These are phyloP conservation scores for Chionographis japonica DNA, from an alignment of 106 monocot species.

Conservation along the genomic window DNA sequence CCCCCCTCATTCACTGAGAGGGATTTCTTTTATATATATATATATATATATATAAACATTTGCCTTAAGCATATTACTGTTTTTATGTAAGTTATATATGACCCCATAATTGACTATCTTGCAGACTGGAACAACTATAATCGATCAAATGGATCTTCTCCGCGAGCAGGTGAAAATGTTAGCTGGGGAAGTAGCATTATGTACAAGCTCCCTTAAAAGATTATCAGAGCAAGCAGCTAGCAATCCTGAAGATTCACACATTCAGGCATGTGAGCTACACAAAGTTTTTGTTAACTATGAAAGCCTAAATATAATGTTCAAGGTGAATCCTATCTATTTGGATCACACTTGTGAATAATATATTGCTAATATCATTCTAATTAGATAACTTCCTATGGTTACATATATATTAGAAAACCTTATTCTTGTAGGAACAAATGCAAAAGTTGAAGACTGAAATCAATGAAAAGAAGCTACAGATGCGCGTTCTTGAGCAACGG, in stretches of 20 bases:
- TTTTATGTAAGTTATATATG: too few species aligned
- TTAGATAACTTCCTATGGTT: neutral
- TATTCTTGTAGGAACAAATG: conserved; percentile 71
- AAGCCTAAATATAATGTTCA: neutral
- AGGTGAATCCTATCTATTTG: neutral
- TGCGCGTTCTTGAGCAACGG: conserved; percentile 75
- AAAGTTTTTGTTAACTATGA: neutral
- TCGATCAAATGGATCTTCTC: conserved; percentile 95
- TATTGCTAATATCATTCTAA: neutral
- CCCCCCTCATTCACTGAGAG: too few species aligned
- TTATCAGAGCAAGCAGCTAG: conserved; percentile 67
- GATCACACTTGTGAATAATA: neutral
- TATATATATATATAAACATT: too few species aligned
- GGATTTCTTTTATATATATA: too few species aligned
- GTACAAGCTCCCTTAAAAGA: conserved; percentile 88
- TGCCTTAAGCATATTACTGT: too few species aligned
- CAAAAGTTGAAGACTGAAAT: conserved; percentile 76
- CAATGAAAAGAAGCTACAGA: conserved; percentile 80
- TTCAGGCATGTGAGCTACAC: conserved; percentile 49
- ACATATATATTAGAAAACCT: neutral
- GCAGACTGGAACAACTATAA: conserved; percentile 85
- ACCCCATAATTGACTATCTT: neutral
- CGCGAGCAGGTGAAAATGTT: conserved; percentile 93
- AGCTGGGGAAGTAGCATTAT: conserved; percentile 86
- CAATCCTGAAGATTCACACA: conserved; percentile 70